Evolutionary conservation across 2,329 filamentous ascomycete genomes (phyloP).

Genomic region (Chalaropsis thielavioides): DNA sequence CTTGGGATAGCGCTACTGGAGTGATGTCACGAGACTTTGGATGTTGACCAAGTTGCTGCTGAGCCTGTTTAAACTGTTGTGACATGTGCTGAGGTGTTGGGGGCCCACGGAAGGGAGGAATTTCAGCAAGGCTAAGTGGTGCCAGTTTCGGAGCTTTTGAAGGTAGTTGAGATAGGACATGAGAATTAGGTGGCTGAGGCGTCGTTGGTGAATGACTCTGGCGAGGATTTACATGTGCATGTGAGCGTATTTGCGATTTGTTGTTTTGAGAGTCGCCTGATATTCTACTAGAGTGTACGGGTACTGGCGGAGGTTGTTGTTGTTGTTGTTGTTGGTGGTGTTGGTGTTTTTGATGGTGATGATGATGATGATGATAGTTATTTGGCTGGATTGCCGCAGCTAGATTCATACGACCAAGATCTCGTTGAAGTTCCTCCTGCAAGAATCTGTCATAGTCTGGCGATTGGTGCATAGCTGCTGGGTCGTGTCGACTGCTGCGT

Average conservation of each 20-base stretch:
- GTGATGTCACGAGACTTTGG: conserved; percentile 19
- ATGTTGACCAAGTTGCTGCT: conserved; percentile 18
- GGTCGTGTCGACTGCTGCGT: not conserved
- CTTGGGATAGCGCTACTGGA: conserved; percentile 14
- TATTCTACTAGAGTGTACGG: conserved; percentile 11
- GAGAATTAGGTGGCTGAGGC: not conserved
- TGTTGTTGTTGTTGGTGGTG: conserved; percentile 12
- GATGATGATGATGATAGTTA: conserved; percentile 13
- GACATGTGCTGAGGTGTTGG: conserved; percentile 21
- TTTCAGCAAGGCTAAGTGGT: conserved; percentile 37
- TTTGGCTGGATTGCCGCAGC: conserved; percentile 24
- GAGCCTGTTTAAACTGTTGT: conserved; percentile 15
- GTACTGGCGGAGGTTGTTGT: conserved; percentile 13
- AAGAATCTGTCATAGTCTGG: conserved; percentile 46
- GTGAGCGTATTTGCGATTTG: not conserved
- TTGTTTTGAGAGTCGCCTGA: conserved; percentile 3
- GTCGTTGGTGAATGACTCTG: not conserved
- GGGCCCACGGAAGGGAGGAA: conserved; percentile 38
- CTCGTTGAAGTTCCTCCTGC: conserved; percentile 48
- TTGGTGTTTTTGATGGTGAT: conserved; percentile 12
- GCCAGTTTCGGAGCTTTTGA: conserved; percentile 22
- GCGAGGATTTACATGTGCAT: not conserved
- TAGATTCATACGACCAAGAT: conserved; percentile 44
- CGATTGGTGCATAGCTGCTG: conserved; percentile 27
- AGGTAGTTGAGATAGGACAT: not conserved